Percentiles rank a stretch among this genome's conserved stretches.
Conservation (phyloP, 306 rosid genomes). For the Malus sieversii region DNA sequence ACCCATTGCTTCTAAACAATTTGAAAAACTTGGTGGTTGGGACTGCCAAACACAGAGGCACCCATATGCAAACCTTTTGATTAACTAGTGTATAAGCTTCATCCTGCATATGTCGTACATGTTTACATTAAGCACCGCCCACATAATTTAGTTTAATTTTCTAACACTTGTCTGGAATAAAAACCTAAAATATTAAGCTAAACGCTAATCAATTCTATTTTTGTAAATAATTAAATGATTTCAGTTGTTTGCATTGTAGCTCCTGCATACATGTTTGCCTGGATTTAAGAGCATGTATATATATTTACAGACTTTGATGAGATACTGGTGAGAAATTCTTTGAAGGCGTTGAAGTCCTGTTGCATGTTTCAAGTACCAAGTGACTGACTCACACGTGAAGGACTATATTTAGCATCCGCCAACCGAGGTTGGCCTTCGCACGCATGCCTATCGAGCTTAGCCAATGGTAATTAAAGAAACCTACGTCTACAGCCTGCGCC, state of each 20-base stretch:
- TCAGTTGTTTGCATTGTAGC: no score
- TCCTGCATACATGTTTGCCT: background rate
- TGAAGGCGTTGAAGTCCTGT: background rate
- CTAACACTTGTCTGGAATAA: background rate
- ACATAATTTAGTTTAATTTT: background rate
- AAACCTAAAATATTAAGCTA: no score
- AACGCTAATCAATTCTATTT: no score
- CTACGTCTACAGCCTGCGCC: no score
- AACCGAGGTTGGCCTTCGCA: no score
- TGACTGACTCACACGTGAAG: slow-evolving; percentile 8
- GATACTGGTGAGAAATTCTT: background rate
- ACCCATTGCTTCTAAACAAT: background rate
- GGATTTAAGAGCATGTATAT: background rate
- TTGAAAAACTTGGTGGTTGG: background rate
- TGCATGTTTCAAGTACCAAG: background rate
- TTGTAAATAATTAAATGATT: no score
- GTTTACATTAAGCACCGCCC: no score
- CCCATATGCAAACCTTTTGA: background rate
- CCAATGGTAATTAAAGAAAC: no score
- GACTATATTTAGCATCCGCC: no score
- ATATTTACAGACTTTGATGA: background rate
- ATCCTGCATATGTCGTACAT: no score
- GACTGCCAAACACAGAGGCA: background rate
- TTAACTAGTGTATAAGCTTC: background rate
- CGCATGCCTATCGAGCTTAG: no score